Conservation (phyloP, 1,284 basidiomycete species). For the Apiotrichum montevideense region DNA sequence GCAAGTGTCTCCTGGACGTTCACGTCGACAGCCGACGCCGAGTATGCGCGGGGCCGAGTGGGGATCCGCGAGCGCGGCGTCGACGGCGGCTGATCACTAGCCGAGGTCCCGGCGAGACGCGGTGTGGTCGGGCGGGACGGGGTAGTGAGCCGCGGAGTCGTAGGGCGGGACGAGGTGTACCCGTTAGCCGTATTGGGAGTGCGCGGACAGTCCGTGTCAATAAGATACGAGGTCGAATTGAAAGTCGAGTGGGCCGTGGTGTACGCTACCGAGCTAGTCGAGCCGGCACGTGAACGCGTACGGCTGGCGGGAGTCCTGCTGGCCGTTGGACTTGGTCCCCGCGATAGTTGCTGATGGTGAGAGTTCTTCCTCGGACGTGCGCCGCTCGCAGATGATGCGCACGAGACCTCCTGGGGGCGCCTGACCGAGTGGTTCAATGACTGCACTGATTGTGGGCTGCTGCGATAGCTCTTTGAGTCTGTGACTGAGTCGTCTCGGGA, state of each 20-base stretch:
- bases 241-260: background rate
- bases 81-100: background rate
- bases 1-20: conserved; percentile 2
- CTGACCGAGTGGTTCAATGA: too few species aligned
- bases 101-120: background rate
- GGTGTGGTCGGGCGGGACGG: background rate
- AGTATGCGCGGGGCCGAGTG: conserved; percentile 10
- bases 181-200: background rate
- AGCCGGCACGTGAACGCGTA: background rate
- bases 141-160: background rate
- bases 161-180: background rate
- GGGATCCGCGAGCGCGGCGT: conserved; percentile 12
- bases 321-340: background rate
- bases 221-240: background rate
- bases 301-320: background rate
- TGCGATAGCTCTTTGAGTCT: too few species aligned
- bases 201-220: background rate
- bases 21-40: conserved; percentile 5
- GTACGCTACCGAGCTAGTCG: background rate
- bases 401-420: too few species aligned
- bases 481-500: too few species aligned
- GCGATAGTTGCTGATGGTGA: background rate
- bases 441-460: too few species aligned
- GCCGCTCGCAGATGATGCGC: too few species aligned
- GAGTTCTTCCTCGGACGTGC: too few species aligned